phyloP scores from a whole-genome alignment of 2,329 filamentous ascomycete species.

The Lachnellula hyalina region DNA sequence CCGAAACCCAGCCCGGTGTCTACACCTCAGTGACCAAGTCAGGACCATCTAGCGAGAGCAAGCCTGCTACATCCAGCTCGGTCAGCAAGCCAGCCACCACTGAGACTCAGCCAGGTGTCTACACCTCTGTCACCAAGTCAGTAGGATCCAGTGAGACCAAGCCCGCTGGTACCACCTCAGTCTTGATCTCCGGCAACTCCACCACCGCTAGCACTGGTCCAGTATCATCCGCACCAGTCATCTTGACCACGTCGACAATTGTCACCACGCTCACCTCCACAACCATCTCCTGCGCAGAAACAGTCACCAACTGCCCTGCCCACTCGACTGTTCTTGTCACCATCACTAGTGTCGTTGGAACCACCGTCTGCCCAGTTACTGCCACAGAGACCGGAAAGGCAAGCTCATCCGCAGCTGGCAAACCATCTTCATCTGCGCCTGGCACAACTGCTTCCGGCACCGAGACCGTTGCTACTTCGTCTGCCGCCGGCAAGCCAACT shows the following conservation, averaged over 20 bases:
- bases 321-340: constrained; percentile 15
- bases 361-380: constrained; percentile 28
- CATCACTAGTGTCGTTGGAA: constrained; percentile 12
- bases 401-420: neutral
- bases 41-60: neutral
- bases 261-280: constrained; percentile 46
- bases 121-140: neutral
- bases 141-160: neutral
- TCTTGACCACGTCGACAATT: constrained; percentile 38
- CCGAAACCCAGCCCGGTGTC: neutral
- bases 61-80: constrained; percentile 1
- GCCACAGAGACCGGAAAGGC: neutral
- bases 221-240: constrained; percentile 2
- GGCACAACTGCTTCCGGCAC: constrained; percentile 13
- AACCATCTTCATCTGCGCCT: constrained; percentile 7
- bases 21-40: neutral
- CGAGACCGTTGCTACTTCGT: constrained; percentile 25
- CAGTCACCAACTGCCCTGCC: constrained; percentile 45
- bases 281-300: constrained; percentile 44
- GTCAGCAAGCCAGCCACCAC: neutral
- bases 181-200: neutral
- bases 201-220: neutral
- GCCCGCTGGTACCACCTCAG: constrained; percentile 1
- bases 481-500: constrained; percentile 20
- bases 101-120: neutral